These are phyloP conservation scores for Sarcomyxa edulis DNA, from an alignment of 768 basidiomycete species.

Conservation along the genomic window DNA sequence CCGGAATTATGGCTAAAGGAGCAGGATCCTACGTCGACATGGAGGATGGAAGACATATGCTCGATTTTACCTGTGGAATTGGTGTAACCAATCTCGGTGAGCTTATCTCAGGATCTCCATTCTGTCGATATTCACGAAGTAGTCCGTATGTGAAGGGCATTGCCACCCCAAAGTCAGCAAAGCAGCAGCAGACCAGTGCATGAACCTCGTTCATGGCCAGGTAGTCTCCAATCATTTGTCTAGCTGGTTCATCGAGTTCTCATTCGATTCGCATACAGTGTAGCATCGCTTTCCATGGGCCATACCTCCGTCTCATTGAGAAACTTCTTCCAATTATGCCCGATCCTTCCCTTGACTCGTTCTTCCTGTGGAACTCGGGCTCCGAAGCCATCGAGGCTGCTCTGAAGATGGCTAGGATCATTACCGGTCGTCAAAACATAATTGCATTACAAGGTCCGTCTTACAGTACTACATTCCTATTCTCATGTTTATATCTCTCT, in stretches of 20 bases:
- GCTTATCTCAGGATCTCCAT: constrained; percentile 7
- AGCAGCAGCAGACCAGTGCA: constrained; percentile 86
- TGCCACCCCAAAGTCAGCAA: constrained; percentile 83
- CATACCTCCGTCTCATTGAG: constrained; percentile 85
- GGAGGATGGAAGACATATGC: constrained; percentile 63
- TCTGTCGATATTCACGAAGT: constrained; percentile 1
- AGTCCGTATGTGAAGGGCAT: constrained; percentile 49
- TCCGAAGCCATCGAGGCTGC: constrained; percentile 90
- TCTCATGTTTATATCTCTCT: not conserved
- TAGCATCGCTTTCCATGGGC: constrained; percentile 83
- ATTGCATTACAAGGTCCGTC: constrained; percentile 82
- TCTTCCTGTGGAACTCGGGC: constrained; percentile 98
- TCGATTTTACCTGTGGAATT: constrained; percentile 88
- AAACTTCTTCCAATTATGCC: constrained; percentile 87
- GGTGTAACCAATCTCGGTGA: constrained; percentile 82
- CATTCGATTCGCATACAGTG: constrained; percentile 60
- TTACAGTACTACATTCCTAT: not conserved
- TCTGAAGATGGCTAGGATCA: constrained; percentile 77
- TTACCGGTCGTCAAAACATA: constrained; percentile 82
- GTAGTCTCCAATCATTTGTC: constrained; percentile 28
- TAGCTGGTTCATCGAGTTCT: not conserved
- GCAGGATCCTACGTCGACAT: constrained; percentile 71
- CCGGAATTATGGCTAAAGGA: constrained; percentile 60
- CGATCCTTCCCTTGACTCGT: constrained; percentile 83
- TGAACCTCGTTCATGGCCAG: constrained; percentile 74